Conservation (phyloP, 2,329 filamentous ascomycete genomes). For the Trichoderma semiorbis region DNA sequence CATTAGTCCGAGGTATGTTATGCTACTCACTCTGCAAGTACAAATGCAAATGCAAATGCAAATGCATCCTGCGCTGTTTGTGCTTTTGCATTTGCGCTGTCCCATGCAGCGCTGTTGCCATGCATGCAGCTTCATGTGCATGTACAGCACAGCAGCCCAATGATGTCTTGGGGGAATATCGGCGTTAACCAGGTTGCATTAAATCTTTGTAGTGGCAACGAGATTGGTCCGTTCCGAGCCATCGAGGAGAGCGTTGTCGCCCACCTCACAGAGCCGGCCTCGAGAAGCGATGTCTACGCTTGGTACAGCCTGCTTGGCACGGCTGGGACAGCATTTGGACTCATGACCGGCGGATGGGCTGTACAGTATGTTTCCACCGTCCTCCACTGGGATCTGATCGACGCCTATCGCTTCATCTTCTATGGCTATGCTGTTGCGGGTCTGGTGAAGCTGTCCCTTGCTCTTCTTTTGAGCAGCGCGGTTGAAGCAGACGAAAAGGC, state of each 20-base stretch:
- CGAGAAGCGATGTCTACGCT: constrained; percentile 55
- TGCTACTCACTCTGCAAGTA: neutral
- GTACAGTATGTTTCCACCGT: constrained; percentile 47
- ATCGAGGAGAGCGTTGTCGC: constrained; percentile 60
- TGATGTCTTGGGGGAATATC: neutral
- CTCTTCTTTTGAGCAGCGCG: constrained; percentile 45
- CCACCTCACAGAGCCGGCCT: constrained; percentile 46
- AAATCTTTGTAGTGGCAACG: constrained; percentile 51
- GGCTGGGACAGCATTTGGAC: constrained; percentile 58
- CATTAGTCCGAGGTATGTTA: constrained; percentile 46
- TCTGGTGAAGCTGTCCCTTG: constrained; percentile 52
- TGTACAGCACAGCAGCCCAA: neutral
- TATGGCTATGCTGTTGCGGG: constrained; percentile 55
- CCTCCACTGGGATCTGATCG: constrained; percentile 41
- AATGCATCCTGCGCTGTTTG: neutral
- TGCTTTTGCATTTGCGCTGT: neutral
- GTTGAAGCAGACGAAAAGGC: constrained; percentile 38
- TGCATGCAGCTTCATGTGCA: neutral
- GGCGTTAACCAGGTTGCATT: neutral
- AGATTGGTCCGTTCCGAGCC: constrained; percentile 61
- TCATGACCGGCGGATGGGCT: constrained; percentile 57
- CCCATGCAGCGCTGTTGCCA: neutral
- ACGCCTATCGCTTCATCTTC: constrained; percentile 56
- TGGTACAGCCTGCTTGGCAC: constrained; percentile 60
- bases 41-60: neutral